These are phyloP conservation scores for Taiwanofungus camphoratus DNA, from an alignment of 1,284 basidiomycete species.

Conservation along the genomic window DNA sequence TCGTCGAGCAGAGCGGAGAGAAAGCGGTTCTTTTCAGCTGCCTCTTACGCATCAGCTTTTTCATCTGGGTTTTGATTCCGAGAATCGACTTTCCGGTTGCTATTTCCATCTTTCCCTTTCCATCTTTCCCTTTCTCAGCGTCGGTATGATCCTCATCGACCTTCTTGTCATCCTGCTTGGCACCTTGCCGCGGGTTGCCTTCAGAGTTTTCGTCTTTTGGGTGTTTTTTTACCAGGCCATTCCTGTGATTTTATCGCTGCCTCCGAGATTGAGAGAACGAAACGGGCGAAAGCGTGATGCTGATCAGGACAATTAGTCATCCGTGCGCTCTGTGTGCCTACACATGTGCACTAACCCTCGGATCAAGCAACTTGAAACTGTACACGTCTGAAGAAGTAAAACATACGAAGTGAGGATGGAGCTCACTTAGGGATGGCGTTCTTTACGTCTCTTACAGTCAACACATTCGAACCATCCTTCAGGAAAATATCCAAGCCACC, in stretches of 20 bases:
- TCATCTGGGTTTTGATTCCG: background rate
- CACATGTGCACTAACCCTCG: slow-evolving; percentile 14
- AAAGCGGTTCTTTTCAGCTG: slow-evolving; percentile 3
- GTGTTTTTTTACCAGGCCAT: slow-evolving; percentile 13
- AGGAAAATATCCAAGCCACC: slow-evolving; percentile 1
- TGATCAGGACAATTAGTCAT: background rate
- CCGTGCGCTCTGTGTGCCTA: background rate
- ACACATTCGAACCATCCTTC: background rate
- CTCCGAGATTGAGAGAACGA: slow-evolving; percentile 18
- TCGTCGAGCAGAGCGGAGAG: slow-evolving; percentile 10
- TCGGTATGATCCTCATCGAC: background rate
- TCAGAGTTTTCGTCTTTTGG: background rate
- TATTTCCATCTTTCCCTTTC: background rate
- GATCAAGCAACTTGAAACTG: slow-evolving; percentile 19
- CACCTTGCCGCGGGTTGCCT: too few species aligned
- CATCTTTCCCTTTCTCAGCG: background rate
- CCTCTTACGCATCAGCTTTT: slow-evolving; percentile 1
- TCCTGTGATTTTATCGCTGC: slow-evolving; percentile 17
- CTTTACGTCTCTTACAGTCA: slow-evolving; percentile 22
- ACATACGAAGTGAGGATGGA: background rate
- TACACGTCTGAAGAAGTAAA: too few species aligned
- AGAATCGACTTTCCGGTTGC: background rate
- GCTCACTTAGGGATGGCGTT: slow-evolving; percentile 14
- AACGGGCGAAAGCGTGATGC: slow-evolving; percentile 20
- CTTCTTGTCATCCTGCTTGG: background rate